A percentile compares a stretch with the other conserved stretches of the same genome.
These are phyloP conservation scores for Hygrophoropsis aurantiaca DNA, from an alignment of 768 basidiomycete genomes.

Conservation along the genomic window DNA sequence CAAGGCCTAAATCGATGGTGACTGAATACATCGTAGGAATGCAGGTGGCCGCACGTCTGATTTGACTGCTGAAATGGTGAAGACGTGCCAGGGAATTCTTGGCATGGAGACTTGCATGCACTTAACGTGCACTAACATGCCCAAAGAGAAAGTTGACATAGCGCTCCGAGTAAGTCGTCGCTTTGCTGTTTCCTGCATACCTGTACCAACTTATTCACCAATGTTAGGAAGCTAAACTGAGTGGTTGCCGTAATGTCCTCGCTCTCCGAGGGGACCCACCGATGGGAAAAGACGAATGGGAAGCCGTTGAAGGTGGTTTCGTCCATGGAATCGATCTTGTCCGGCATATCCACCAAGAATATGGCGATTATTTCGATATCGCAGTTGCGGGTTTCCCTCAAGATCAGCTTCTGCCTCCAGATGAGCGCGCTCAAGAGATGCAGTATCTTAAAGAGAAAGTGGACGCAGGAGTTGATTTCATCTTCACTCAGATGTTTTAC, in stretches of 20 bases:
- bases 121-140: slow-evolving; percentile 98
- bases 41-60: slow-evolving; percentile 96
- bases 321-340: slow-evolving; percentile 91
- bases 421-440: slow-evolving; percentile 78
- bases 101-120: slow-evolving; percentile 99
- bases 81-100: slow-evolving; percentile 89
- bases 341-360: slow-evolving; percentile 74
- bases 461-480: slow-evolving; percentile 87
- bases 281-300: slow-evolving; percentile 86
- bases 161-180: slow-evolving; percentile 70
- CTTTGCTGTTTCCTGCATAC: slow-evolving; percentile 3
- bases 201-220: slow-evolving; percentile 5
- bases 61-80: slow-evolving; percentile 89
- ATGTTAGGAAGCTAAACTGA: slow-evolving; percentile 80
- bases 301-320: slow-evolving; percentile 89
- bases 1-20: not conserved
- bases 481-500: slow-evolving; percentile 99
- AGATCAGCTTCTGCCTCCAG: slow-evolving; percentile 67
- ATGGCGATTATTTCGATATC: slow-evolving; percentile 94
- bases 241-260: slow-evolving; percentile 90
- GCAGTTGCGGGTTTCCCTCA: slow-evolving; percentile 94
- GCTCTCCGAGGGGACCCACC: slow-evolving; percentile 94
- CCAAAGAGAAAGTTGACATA: slow-evolving; percentile 90
- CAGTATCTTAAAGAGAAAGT: slow-evolving; percentile 86
- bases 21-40: slow-evolving; percentile 59